Evolutionary conservation across 805 yeast genomes (phyloP), one percentile per base, ranked within the genome.

Genomic region (Brettanomyces custersianus): DNA sequence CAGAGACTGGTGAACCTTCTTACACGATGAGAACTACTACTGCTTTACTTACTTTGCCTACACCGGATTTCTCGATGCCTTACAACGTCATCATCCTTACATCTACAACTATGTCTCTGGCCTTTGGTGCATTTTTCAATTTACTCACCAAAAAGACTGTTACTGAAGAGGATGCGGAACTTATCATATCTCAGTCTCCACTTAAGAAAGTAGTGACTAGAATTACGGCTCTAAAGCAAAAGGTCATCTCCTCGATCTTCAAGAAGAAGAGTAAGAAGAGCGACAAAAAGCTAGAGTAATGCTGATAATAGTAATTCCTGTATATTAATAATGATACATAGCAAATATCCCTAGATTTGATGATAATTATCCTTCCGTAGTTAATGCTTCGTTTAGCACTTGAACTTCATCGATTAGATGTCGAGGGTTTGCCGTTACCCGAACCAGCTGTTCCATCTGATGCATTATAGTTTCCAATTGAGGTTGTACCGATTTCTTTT

Each of bases 31-130:
- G 97, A 52, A 85, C 97, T 0, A 74, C 96, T 4, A 82, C 96
- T n/a, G 70, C 88, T 29, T 65, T 92, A 39, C 65, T 92, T 33
- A 75, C 92, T 0, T 66, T 92, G 35, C 96, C 98, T 3, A 92
- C 97, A 0, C 98, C 98, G 0, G 98, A 92, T 61, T 92, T 92
- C 60, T 83, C 95, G 43, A 92, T 92, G 98, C 98, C 98, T 1
- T 92, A 92, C 56, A 92, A 92, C 49, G 98, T 92, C 29, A 90
- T 92, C 41, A 92, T 92, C 31, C 65, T 92, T 42, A 84, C 97
- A 0, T 84, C 95, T 6, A 92, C 98, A 0, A 80, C 87, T 5
- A 81, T 92, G 85, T 86, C 97, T 1, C 63, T 92, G 39, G 79
- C 90, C 0, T 90, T 88, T 61, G 97, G 97, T 7, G 75, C 90